Percentiles rank a stretch among this genome's conserved stretches.
Evolutionary conservation across 805 yeast species (phyloP).

Genomic region (Kodamaea fukazawae): DNA sequence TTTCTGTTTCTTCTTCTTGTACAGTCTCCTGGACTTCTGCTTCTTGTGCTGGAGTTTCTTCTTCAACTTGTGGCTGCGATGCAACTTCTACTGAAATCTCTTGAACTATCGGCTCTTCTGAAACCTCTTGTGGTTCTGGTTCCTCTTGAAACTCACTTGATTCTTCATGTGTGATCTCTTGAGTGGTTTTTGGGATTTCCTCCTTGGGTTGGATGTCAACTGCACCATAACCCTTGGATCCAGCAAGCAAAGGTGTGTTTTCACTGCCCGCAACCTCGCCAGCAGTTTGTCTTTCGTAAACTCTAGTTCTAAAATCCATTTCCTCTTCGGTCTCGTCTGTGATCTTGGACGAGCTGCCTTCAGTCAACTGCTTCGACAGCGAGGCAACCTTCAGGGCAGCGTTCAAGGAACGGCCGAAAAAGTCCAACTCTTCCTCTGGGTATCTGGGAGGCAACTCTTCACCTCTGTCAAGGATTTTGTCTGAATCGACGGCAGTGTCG

Average conservation of each 20-base stretch:
- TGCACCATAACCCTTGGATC: slow-evolving; percentile 5
- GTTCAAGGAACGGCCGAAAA: slow-evolving; percentile 47
- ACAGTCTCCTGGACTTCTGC: too few species aligned
- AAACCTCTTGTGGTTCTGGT: too few species aligned
- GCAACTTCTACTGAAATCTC: too few species aligned
- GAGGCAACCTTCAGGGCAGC: slow-evolving; percentile 27
- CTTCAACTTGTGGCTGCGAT: too few species aligned
- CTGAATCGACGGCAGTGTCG: slow-evolving; percentile 23
- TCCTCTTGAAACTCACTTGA: too few species aligned
- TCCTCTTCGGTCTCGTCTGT: slow-evolving; percentile 36
- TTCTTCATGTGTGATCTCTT: too few species aligned
- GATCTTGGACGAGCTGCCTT: slow-evolving; percentile 11
- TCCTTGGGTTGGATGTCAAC: not conserved
- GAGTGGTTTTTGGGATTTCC: too few species aligned
- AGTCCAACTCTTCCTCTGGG: slow-evolving; percentile 60
- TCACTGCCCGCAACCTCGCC: not conserved
- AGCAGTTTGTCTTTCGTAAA: slow-evolving; percentile 21
- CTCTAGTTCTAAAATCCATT: slow-evolving; percentile 32
- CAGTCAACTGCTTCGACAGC: slow-evolving; percentile 20
- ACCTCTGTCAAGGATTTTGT: slow-evolving; percentile 64
- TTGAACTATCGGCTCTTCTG: too few species aligned
- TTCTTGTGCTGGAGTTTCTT: too few species aligned
- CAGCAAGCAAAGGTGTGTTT: slow-evolving; percentile 13
- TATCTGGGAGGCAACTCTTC: slow-evolving; percentile 71
- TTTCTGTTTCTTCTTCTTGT: not conserved